Percentiles rank a stretch among this genome's conserved stretches.
Conservation (phyloP, 805 yeast genomes). For the Saitoella complicata region DNA sequence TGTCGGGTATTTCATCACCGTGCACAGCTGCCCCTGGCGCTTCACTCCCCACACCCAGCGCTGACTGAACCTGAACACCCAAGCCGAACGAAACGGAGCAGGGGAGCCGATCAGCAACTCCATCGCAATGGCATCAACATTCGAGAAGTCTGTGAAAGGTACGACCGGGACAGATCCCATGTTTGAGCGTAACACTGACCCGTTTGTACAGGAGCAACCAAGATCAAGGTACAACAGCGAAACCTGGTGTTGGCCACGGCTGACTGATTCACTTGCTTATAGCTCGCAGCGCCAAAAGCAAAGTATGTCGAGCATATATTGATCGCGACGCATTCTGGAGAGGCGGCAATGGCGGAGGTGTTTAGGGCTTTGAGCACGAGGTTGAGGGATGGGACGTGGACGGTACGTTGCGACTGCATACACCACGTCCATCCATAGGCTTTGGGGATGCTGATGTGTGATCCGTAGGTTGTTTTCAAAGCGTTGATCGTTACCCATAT, state of each 20-base stretch:
- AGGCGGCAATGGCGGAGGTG: slow-evolving; percentile 50
- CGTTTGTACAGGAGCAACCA: slow-evolving; percentile 38
- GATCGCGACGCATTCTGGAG: slow-evolving; percentile 40
- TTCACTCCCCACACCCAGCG: no score
- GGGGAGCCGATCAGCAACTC: no score
- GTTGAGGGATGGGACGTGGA: slow-evolving; percentile 73
- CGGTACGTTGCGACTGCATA: slow-evolving; percentile 20
- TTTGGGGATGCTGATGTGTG: neutral
- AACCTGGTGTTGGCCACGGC: neutral
- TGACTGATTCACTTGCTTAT: slow-evolving; percentile 1
- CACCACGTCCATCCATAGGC: no score
- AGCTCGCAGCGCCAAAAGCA: slow-evolving; percentile 93
- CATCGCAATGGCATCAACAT: no score
- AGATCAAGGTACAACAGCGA: slow-evolving; percentile 28
- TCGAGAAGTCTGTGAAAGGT: no score
- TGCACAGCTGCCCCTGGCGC: no score
- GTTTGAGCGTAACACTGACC: no score
- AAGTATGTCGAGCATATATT: slow-evolving; percentile 90
- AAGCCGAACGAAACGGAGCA: no score
- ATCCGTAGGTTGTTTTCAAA: slow-evolving; percentile 49
- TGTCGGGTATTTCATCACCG: no score
- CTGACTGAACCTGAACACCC: no score
- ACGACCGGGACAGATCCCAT: no score
- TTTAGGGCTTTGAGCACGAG: slow-evolving; percentile 48
- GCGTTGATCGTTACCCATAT: slow-evolving; percentile 71